phyloP scores from a whole-genome alignment of 2,329 filamentous ascomycete genomes.

The Pyricularia grisea region DNA sequence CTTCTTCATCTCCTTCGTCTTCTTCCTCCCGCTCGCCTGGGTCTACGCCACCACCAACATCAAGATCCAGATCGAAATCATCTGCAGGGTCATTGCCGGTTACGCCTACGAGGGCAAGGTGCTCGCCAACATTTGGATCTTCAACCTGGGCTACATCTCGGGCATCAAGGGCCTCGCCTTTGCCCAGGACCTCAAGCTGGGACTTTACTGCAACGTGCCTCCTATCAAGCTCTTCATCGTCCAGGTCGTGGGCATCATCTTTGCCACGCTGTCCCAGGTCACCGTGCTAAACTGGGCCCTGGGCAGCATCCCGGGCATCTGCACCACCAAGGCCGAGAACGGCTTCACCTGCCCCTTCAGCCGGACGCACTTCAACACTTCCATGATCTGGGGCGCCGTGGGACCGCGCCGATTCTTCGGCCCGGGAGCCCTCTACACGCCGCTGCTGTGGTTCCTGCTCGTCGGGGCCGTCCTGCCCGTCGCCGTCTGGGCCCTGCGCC shows the following conservation, averaged over 20 bases:
- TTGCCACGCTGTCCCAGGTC: conserved; percentile 33
- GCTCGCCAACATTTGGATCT: conserved; percentile 36
- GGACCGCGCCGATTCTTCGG: conserved; percentile 38
- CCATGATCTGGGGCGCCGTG: conserved; percentile 41
- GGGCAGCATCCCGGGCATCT: conserved; percentile 29
- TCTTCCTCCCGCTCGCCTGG: conserved; percentile 26
- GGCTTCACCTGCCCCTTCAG: conserved; percentile 39
- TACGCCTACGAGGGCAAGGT: conserved; percentile 35
- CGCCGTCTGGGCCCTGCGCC: not conserved
- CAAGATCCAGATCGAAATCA: conserved; percentile 35
- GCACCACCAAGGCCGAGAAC: conserved; percentile 27
- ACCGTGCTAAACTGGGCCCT: conserved; percentile 23
- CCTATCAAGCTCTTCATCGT: conserved; percentile 35
- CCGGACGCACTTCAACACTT: conserved; percentile 36
- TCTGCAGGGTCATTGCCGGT: conserved; percentile 37
- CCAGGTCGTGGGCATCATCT: conserved; percentile 35
- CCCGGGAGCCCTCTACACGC: conserved; percentile 33
- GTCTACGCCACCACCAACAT: conserved; percentile 39
- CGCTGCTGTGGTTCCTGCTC: conserved; percentile 41
- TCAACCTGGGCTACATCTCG: conserved; percentile 29
- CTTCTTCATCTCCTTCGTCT: conserved; percentile 26
- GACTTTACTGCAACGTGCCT: conserved; percentile 40
- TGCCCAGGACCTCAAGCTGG: conserved; percentile 39
- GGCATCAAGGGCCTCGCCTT: conserved; percentile 34
- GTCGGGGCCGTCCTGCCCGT: conserved; percentile 29